Percentiles rank a stretch among this genome's conserved stretches.
Conservation (phyloP, 257 asterid genomes). For the Rauvolfia tetraphylla region DNA sequence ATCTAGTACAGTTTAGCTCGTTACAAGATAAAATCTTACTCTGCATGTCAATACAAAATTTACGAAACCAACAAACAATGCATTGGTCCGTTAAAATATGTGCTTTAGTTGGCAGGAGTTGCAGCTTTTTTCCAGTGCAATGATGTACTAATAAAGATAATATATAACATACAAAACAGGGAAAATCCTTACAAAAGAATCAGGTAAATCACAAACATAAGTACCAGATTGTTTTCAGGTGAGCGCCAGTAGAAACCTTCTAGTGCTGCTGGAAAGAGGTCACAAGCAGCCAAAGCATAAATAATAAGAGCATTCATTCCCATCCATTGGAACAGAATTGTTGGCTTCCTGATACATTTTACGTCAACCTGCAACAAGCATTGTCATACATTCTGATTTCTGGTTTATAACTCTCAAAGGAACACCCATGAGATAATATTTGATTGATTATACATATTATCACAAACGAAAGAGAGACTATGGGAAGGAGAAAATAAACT, state of each 20-base stretch:
- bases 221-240: conserved; percentile 83
- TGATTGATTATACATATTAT: not conserved
- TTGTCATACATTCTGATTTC: not conserved
- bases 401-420: no score
- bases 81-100: no score
- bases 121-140: not conserved
- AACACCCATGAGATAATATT: no score
- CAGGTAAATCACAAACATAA: conserved; percentile 6
- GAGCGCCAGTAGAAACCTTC: conserved; percentile 87
- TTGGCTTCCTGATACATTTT: conserved; percentile 56
- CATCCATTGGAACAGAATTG: conserved; percentile 78
- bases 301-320: conserved; percentile 89
- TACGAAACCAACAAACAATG: no score
- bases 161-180: not conserved
- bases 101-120: not conserved
- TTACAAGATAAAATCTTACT: not conserved
- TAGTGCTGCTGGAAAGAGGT: conserved; percentile 71
- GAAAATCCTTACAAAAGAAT: not conserved
- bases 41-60: not conserved
- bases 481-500: conserved; percentile 28
- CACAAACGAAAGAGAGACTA: not conserved
- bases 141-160: not conserved
- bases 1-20: no score
- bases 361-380: conserved; percentile 60
- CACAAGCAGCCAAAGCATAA: conserved; percentile 89